These are phyloP conservation scores for Speleostelium caveatum DNA, from an alignment of 78 protist species.

Conservation along the genomic window DNA sequence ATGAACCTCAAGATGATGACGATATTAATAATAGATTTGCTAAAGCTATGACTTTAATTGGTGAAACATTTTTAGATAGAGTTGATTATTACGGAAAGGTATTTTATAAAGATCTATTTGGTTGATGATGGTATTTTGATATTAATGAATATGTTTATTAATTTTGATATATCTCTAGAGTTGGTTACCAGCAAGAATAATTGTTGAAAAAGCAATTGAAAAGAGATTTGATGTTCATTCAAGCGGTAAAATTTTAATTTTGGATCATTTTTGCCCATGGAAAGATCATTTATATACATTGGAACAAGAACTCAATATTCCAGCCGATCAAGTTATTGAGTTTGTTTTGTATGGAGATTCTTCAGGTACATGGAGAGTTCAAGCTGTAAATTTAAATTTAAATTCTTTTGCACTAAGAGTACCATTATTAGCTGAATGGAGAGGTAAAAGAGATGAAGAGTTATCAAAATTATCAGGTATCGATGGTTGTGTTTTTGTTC, in stretches of 20 bases:
- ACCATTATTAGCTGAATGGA: constrained; percentile 88
- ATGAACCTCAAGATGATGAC: constrained; percentile 61
- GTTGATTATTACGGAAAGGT: constrained; percentile 52
- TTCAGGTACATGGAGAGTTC: constrained; percentile 81
- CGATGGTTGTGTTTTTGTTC: constrained; percentile 67
- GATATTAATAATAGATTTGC: constrained; percentile 44
- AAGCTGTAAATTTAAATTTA: constrained; percentile 34
- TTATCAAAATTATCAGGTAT: constrained; percentile 39
- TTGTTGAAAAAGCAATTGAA: constrained; percentile 74
- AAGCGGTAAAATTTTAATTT: constrained; percentile 72
- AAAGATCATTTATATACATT: constrained; percentile 85
- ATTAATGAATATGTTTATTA: too few relatives aligned
- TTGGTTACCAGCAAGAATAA: constrained; percentile 90
- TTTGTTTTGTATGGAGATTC: constrained; percentile 85
- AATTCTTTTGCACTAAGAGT: constrained; percentile 37
- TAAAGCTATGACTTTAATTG: constrained; percentile 83
- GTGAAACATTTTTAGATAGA: constrained; percentile 62
- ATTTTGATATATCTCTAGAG: not conserved
- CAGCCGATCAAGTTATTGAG: not conserved
- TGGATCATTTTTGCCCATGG: constrained; percentile 90
- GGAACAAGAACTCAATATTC: constrained; percentile 59
- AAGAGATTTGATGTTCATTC: constrained; percentile 37
- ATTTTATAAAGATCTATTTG: not conserved
- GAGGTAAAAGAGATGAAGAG: constrained; percentile 28
- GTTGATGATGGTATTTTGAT: too few relatives aligned